phyloP scores from a whole-genome alignment of 768 basidiomycete genomes.

The Termitomyces sp. region DNA sequence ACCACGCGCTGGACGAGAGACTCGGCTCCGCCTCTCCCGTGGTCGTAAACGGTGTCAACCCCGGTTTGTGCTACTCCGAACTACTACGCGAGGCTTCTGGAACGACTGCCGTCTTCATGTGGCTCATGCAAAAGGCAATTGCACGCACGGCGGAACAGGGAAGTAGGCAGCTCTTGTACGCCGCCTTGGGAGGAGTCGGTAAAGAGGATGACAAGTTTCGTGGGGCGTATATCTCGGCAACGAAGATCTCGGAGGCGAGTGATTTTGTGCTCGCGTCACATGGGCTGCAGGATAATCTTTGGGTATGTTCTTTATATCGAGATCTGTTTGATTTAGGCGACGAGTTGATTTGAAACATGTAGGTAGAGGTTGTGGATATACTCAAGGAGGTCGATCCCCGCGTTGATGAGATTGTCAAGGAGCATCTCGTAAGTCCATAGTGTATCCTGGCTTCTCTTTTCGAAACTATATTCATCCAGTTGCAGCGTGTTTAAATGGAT shows the following conservation, averaged over 20 bases:
- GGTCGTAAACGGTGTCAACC: slow-evolving; percentile 35
- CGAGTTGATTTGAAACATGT: neutral
- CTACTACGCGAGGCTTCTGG: slow-evolving; percentile 26
- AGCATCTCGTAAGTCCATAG: slow-evolving; percentile 2
- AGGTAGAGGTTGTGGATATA: slow-evolving; percentile 12
- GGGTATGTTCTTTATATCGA: slow-evolving; percentile 3
- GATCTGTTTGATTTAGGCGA: neutral
- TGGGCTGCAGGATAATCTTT: slow-evolving; percentile 9
- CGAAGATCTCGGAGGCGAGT: slow-evolving; percentile 10
- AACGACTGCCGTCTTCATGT: slow-evolving; percentile 12
- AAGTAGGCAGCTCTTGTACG: slow-evolving; percentile 14
- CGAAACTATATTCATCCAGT: no score
- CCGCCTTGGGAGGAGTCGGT: slow-evolving; percentile 10
- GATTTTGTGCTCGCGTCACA: slow-evolving; percentile 1
- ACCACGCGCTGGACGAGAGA: slow-evolving; percentile 30
- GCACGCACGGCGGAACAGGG: slow-evolving; percentile 23
- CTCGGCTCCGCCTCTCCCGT: slow-evolving; percentile 24
- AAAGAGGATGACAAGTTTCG: slow-evolving; percentile 8
- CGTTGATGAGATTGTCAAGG: neutral
- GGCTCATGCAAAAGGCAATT: slow-evolving; percentile 27
- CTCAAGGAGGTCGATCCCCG: slow-evolving; percentile 9
- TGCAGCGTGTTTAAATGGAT: no score
- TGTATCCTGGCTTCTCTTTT: no score
- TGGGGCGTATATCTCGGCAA: slow-evolving; percentile 12
- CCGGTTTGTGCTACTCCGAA: slow-evolving; percentile 39